Base-by-base conservation (phyloP, 2,329 filamentous ascomycete genomes). In the Microdochium trichocladiopsis region DNA sequence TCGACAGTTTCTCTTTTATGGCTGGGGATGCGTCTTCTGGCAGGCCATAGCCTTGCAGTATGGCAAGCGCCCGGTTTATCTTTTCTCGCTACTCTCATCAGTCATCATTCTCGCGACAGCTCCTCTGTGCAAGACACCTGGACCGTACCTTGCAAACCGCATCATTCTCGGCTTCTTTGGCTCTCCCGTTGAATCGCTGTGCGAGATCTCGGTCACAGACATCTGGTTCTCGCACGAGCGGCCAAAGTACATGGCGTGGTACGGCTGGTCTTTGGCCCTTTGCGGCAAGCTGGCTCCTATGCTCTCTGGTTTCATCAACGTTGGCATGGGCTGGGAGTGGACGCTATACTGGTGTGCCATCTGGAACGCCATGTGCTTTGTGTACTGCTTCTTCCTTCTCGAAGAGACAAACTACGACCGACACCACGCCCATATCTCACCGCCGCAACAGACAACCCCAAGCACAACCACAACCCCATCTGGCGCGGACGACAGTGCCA, bases 391-490 rank as follows among this genome's bases (percentile, higher is more conserved):
- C 63, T 67, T 82, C 49, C 69, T 80, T 50, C 77, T 80, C 50
- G 78, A 81, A 57, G 79, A 82, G 61, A 78, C 77, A 2, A 70
- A 71, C 25, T 81, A 79, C 56, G 61, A 71, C 37, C 59, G 69
- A 6, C 21, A 45, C 16, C 36, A 41, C 36, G n/a, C 5, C 36
- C 10, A 16, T 18, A 6, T 41, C n/a, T 18, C 36, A 12, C 36
- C 36, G 9, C 6, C 36, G 36, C n/a, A 5, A 16, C 36, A 12
- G n/a, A 50, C 58, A 2, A 53, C 58, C 12, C 55, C 58, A 4
- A 47, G 56, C 1, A 45, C 54, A 21, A 49, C 51, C n/a, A 49
- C 49, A 14, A 51, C 33, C 21, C 52, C 24, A 9, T 48, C 47
- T n/a, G 52, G 51, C 10, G 50, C 50, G 4, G 49, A 53, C 25